These are phyloP conservation scores for Zygosaccharomyces siamensis DNA, from an alignment of 805 yeast genomes.

Conservation along the genomic window DNA sequence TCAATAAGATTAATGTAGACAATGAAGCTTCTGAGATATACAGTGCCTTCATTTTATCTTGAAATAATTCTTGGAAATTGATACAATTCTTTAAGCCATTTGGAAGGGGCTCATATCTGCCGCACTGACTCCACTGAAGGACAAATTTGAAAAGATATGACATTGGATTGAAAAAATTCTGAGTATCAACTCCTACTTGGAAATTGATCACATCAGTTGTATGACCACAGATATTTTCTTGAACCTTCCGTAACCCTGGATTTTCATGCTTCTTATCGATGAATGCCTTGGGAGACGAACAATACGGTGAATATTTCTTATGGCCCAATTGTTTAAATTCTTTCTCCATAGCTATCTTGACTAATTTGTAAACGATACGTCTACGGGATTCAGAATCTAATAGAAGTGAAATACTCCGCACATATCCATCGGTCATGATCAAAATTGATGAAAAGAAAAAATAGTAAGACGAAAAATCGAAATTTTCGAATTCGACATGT, in stretches of 20 bases:
- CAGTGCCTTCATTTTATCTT: slow-evolving; percentile 17
- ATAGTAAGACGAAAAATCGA: slow-evolving; percentile 53
- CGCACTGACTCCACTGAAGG: slow-evolving; percentile 34
- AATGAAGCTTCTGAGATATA: slow-evolving; percentile 59
- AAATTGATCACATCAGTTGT: slow-evolving; percentile 22
- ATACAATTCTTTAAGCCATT: slow-evolving; percentile 15
- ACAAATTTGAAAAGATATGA: slow-evolving; percentile 31
- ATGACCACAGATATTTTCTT: slow-evolving; percentile 27
- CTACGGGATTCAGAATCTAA: slow-evolving; percentile 20
- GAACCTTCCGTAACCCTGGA: slow-evolving; percentile 9
- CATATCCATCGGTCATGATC: slow-evolving; percentile 31
- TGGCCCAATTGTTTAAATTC: slow-evolving; percentile 20
- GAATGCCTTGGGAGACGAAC: background rate
- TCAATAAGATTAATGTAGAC: slow-evolving; percentile 65
- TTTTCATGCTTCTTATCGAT: background rate
- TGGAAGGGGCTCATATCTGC: slow-evolving; percentile 27
- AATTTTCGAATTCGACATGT: slow-evolving; percentile 88
- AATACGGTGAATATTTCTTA: slow-evolving; percentile 8
- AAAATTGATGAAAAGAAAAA: slow-evolving; percentile 31
- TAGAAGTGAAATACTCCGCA: slow-evolving; percentile 27
- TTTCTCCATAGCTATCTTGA: slow-evolving; percentile 15
- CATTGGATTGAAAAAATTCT: slow-evolving; percentile 33
- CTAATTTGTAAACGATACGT: slow-evolving; percentile 16
- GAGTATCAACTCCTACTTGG: slow-evolving; percentile 32
- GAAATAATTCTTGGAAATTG: slow-evolving; percentile 19